phyloP scores from a whole-genome alignment of 306 rosid species.

The Castanopsis chinensis region DNA sequence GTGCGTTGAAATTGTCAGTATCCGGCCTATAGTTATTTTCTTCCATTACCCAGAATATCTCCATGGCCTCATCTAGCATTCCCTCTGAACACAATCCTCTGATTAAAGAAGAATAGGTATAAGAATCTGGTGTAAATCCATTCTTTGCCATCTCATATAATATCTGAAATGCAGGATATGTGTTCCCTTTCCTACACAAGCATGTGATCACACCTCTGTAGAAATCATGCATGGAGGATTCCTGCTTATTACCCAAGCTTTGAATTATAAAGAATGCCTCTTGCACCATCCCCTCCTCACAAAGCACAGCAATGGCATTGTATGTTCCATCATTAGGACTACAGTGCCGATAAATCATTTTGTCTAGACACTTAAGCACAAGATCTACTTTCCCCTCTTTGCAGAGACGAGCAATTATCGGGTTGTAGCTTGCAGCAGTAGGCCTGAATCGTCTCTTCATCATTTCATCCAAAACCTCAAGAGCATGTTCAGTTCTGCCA shows the following conservation, averaged over 20 bases:
- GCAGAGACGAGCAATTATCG: conserved; percentile 65
- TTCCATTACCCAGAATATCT: conserved; percentile 73
- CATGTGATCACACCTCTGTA: conserved; percentile 57
- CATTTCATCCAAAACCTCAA: conserved; percentile 81
- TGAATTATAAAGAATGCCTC: conserved; percentile 72
- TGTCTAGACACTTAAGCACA: conserved; percentile 65
- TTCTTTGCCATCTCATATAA: conserved; percentile 74
- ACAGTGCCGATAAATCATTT: conserved; percentile 57
- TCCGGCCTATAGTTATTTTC: conserved; percentile 56
- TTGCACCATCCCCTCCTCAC: conserved; percentile 64
- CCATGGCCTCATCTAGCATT: conserved; percentile 78
- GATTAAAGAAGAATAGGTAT: conserved; percentile 77
- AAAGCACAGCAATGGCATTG: conserved; percentile 75
- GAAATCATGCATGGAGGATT: conserved; percentile 49
- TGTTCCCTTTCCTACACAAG: conserved; percentile 85
- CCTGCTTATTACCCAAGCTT: conserved; percentile 56
- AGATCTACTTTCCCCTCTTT: conserved; percentile 66
- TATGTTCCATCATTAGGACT: conserved; percentile 74
- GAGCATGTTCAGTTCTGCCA: conserved; percentile 77
- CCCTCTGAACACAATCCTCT: conserved; percentile 90
- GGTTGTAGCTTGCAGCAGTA: conserved; percentile 80
- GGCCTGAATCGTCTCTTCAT: conserved; percentile 53
- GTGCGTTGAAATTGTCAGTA: conserved; percentile 74
- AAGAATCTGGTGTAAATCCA: conserved; percentile 82
- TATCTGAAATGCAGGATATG: conserved; percentile 79